Base-by-base conservation (phyloP, 2,329 filamentous ascomycete species). In the Hypoxylon rubiginosum region DNA sequence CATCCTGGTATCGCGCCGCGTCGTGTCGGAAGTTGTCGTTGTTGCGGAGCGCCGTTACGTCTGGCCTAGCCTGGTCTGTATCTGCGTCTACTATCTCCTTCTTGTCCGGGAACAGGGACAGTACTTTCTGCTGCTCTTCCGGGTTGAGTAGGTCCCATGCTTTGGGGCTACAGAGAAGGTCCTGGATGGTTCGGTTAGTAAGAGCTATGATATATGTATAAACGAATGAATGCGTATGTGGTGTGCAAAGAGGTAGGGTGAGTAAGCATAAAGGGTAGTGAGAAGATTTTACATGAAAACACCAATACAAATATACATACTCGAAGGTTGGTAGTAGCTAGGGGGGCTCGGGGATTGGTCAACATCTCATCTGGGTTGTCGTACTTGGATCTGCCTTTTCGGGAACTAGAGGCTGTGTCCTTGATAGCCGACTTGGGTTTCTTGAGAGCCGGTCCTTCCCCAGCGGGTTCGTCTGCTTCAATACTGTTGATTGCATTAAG, bases 1-100 rank as follows among this genome's bases (percentile, higher is more conserved):
- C 79, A 34, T 83, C 81, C 30, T 79, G 80, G 71, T 84, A 85
- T 3, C 78, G 78, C 0, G 81, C 79, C 55, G 82, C 80, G 71
- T 84, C 82, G 50, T 82, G 75, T 10, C 83, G 82, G 71, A 85
- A 85, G 67, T 79, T 80, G 68, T 83, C 78, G 71, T 82, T 82
- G 68, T 82, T 84, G 64, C 79, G 78, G 10, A 85, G 78, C 13
- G 80, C 78, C 3, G 71, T 72, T 48, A 84, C 75, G 66, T 85
- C 73, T 0, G 82, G 83, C 8, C 81, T 76, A 7, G 80, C 79
- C 11, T 78, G 64, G 17, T 76, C 74, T 0, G 78, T 79, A 15
- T 73, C 78, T 1, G 76, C 70, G 4, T 78, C 73, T 1, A 79
- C 54, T n/a, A 84, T 77, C 69, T 83, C 77, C 2, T 59, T 62